Conservation (phyloP, 2,329 filamentous ascomycete species). For the Penicillium sp. region DNA sequence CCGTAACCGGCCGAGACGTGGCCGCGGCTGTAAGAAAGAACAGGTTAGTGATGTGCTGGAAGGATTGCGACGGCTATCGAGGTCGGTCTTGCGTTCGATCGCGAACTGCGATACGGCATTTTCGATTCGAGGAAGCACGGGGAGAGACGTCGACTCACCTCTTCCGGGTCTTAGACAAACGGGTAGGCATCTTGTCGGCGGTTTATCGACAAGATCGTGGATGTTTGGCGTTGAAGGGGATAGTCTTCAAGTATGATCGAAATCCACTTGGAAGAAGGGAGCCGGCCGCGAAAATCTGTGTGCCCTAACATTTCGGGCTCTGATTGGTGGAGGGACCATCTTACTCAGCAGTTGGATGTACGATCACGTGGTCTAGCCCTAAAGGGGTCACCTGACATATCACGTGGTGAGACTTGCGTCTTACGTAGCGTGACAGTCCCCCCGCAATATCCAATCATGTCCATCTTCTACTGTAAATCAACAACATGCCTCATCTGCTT, state of each 20-base stretch:
- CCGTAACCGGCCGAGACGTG: conserved; percentile 98
- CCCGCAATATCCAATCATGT: too few species aligned
- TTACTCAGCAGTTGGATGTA: too few species aligned
- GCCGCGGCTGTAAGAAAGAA: conserved; percentile 68
- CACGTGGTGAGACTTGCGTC: too few species aligned
- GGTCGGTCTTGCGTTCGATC: conserved; percentile 15
- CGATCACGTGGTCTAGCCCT: too few species aligned
- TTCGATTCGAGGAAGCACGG: conserved; percentile 19
- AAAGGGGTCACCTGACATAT: too few species aligned
- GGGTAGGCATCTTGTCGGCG: conserved; percentile 54
- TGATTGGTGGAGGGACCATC: too few species aligned
- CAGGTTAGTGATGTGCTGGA: conserved; percentile 21
- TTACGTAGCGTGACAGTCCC: too few species aligned
- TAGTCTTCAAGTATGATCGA: conserved; percentile 24
- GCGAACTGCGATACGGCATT: conserved; percentile 11
- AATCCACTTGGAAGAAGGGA: not conserved
- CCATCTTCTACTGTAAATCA: too few species aligned
- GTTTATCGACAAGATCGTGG: conserved; percentile 44
- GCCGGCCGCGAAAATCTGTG: conserved; percentile 16
- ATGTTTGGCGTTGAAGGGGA: conserved; percentile 39
- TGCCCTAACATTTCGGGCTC: conserved; percentile 15
- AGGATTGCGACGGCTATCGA: conserved; percentile 19
- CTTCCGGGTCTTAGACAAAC: conserved; percentile 54
- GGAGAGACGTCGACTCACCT: conserved; percentile 42
- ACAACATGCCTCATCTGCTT: too few species aligned